Evolutionary conservation across 2,329 filamentous ascomycete species (phyloP).

Genomic region (Pestalotiopsis sp.): DNA sequence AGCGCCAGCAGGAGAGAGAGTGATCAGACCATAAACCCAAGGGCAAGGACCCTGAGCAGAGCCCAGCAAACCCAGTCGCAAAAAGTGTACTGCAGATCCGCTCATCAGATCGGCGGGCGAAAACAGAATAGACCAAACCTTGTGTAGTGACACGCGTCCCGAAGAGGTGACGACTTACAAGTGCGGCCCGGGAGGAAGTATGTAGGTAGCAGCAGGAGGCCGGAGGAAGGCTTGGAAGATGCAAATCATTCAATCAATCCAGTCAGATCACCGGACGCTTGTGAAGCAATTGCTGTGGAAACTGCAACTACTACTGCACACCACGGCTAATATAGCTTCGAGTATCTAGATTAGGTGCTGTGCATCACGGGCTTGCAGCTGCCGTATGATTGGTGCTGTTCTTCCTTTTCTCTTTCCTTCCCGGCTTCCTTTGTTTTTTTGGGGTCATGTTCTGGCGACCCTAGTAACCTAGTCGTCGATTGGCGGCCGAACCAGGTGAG

Average conservation of each 20-base stretch:
- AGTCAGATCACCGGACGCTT: background rate
- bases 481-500: slow-evolving; percentile 8
- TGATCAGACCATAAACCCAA: background rate
- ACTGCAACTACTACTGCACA: background rate
- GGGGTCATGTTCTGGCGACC: background rate
- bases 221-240: background rate
- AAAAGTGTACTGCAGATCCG: slow-evolving; percentile 5
- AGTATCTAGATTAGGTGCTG: background rate
- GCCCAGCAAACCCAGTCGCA: background rate
- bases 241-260: background rate
- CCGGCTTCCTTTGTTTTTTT: background rate
- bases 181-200: background rate
- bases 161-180: background rate
- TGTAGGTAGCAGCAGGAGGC: background rate
- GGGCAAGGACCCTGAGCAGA: background rate
- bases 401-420: background rate
- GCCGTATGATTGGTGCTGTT: background rate
- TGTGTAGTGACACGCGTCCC: slow-evolving; percentile 5
- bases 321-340: background rate
- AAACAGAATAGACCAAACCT: slow-evolving; percentile 5
- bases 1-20: background rate
- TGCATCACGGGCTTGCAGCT: background rate
- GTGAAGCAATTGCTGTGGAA: background rate
- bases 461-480: slow-evolving; percentile 1
- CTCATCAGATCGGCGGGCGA: slow-evolving; percentile 6